A percentile compares a stretch with the other conserved stretches of the same genome.
These are phyloP conservation scores for Daucus carota DNA, from an alignment of 129 eudicot species.

Conservation along the genomic window DNA sequence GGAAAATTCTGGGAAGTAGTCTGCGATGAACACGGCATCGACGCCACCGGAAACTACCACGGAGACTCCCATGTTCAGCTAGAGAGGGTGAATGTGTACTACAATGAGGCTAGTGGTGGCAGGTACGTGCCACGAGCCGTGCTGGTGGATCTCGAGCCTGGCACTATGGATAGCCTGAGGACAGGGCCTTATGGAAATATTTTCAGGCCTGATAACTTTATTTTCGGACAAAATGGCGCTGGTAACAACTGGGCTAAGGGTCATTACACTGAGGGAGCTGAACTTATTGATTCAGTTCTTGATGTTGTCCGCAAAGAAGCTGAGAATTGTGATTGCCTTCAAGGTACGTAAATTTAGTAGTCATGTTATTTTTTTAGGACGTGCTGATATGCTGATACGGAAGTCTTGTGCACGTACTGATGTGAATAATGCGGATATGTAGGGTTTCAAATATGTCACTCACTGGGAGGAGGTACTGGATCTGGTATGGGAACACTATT, in stretches of 20 bases:
- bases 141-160: slow-evolving; percentile 81
- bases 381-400: background rate
- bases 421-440: background rate
- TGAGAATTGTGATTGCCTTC: slow-evolving; percentile 75
- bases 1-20: slow-evolving; percentile 89
- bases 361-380: too few species aligned
- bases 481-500: slow-evolving; percentile 84
- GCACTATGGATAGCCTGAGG: slow-evolving; percentile 65
- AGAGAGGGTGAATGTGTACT: slow-evolving; percentile 78
- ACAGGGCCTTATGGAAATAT: slow-evolving; percentile 74
- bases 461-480: slow-evolving; percentile 77
- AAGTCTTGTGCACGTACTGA: background rate
- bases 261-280: slow-evolving; percentile 88
- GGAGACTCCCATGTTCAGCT: slow-evolving; percentile 45
- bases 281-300: slow-evolving; percentile 65
- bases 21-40: slow-evolving; percentile 72
- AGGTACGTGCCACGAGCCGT: slow-evolving; percentile 79
- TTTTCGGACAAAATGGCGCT: slow-evolving; percentile 73
- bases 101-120: slow-evolving; percentile 72
- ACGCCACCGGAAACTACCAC: slow-evolving; percentile 43
- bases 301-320: slow-evolving; percentile 88
- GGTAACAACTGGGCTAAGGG: slow-evolving; percentile 87
- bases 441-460: slow-evolving; percentile 86
- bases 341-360: too few species aligned
- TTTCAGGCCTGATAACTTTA: slow-evolving; percentile 72